Evolutionary conservation across 2,329 filamentous ascomycete species (phyloP).

Genomic region (Chaetomiaceae sp.): DNA sequence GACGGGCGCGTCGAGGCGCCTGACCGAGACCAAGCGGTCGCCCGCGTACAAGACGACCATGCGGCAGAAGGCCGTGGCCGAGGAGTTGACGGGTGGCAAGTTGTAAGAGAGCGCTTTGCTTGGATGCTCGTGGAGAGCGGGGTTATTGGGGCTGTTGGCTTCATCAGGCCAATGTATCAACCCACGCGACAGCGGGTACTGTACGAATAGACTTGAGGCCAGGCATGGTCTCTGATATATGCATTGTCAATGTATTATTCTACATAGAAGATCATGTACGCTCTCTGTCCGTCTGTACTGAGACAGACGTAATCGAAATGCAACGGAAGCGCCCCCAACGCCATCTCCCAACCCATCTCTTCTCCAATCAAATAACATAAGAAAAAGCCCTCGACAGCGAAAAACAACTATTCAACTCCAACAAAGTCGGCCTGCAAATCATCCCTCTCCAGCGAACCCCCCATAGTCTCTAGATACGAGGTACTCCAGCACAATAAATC

Average conservation of each 20-base stretch:
- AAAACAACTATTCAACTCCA: too few relatives aligned
- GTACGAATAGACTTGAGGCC: slow-evolving; percentile 22
- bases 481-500: slow-evolving; percentile 30
- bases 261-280: slow-evolving; percentile 1
- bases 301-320: neutral
- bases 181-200: slow-evolving; percentile 17
- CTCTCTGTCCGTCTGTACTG: neutral
- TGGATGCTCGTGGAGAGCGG: neutral
- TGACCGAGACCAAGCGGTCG: slow-evolving; percentile 35
- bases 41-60: slow-evolving; percentile 44
- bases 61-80: slow-evolving; percentile 51
- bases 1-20: slow-evolving; percentile 30
- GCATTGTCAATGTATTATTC: slow-evolving; percentile 8
- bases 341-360: neutral
- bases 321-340: slow-evolving; percentile 1
- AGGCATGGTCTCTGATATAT: slow-evolving; percentile 6
- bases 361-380: neutral
- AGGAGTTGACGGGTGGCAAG: slow-evolving; percentile 58
- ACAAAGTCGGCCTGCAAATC: too few relatives aligned
- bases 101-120: slow-evolving; percentile 35
- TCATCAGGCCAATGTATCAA: slow-evolving; percentile 9
- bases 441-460: too few relatives aligned
- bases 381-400: too few relatives aligned
- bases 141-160: neutral
- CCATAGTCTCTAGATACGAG: too few relatives aligned